These are phyloP conservation scores for Irpex lacteus DNA, from an alignment of 1,284 basidiomycete genomes.

Conservation along the genomic window DNA sequence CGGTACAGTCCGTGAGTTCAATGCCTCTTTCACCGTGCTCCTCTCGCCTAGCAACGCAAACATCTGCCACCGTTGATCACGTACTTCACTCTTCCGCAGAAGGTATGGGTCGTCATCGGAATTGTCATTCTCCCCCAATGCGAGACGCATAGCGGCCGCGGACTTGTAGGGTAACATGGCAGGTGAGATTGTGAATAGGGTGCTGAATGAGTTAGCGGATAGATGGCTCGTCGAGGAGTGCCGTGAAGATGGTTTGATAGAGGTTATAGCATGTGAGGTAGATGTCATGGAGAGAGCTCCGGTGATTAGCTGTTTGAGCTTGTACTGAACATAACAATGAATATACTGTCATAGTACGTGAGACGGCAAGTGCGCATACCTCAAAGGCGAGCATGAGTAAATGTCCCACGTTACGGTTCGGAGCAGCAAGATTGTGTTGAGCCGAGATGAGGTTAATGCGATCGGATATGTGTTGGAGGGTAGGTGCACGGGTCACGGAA, in stretches of 20 bases:
- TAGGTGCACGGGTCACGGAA: slow-evolving; percentile 65
- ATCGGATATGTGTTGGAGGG: slow-evolving; percentile 74
- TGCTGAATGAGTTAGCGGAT: slow-evolving; percentile 66
- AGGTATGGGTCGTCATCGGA: slow-evolving; percentile 47
- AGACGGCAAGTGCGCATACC: slow-evolving; percentile 34
- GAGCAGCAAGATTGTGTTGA: slow-evolving; percentile 65
- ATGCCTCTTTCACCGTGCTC: slow-evolving; percentile 66
- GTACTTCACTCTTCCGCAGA: slow-evolving; percentile 61
- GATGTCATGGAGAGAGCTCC: slow-evolving; percentile 75
- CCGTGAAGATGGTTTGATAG: slow-evolving; percentile 63
- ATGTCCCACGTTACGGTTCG: slow-evolving; percentile 59
- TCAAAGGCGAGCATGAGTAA: slow-evolving; percentile 77
- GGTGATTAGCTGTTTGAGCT: slow-evolving; percentile 77
- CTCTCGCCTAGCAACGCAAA: slow-evolving; percentile 71
- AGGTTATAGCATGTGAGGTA: slow-evolving; percentile 70
- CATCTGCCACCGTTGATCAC: slow-evolving; percentile 71
- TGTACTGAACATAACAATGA: slow-evolving; percentile 45
- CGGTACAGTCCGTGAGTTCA: slow-evolving; percentile 28
- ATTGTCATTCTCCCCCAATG: slow-evolving; percentile 55
- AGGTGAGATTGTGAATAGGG: slow-evolving; percentile 73
- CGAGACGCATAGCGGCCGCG: slow-evolving; percentile 68
- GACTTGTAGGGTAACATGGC: slow-evolving; percentile 74
- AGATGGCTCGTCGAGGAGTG: slow-evolving; percentile 47
- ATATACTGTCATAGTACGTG: not conserved
- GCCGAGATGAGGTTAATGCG: slow-evolving; percentile 77